Percentiles rank a stretch among this genome's conserved stretches.
Conservation (phyloP, 1,139 yeast genomes). For the Hansenula sp. region DNA sequence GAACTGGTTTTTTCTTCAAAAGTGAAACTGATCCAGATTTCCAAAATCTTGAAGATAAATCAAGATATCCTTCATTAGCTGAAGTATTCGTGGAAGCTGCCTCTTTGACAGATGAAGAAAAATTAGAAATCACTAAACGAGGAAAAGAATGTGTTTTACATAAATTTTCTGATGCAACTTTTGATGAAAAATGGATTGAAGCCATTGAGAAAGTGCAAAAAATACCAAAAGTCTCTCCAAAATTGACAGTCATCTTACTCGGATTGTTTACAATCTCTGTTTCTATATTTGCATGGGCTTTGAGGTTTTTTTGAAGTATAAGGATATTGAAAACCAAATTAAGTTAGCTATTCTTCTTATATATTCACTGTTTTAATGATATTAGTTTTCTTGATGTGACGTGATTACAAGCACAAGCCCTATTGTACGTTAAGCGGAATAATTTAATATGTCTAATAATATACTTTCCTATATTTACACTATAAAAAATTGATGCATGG, state of each 20-base stretch:
- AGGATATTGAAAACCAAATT: no score
- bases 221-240: background rate
- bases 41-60: conserved; percentile 13
- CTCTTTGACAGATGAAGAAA: conserved; percentile 34
- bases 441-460: no score
- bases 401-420: no score
- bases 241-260: background rate
- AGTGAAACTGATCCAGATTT: conserved; percentile 62
- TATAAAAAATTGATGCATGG: no score
- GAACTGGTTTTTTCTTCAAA: conserved; percentile 75
- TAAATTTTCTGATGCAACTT: conserved; percentile 67
- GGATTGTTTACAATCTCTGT: background rate
- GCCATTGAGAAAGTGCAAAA: conserved; percentile 27
- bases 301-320: no score
- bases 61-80: conserved; percentile 39
- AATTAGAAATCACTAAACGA: conserved; percentile 42
- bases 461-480: no score
- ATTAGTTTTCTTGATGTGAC: no score
- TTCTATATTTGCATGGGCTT: background rate
- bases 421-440: no score
- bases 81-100: conserved; percentile 42
- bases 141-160: conserved; percentile 49
- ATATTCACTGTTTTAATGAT: no score
- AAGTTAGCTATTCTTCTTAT: no score
- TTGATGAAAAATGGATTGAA: conserved; percentile 56